Evolutionary conservation across 2,329 filamentous ascomycete species (phyloP).

Genomic region (Mollisiaceae sp.): DNA sequence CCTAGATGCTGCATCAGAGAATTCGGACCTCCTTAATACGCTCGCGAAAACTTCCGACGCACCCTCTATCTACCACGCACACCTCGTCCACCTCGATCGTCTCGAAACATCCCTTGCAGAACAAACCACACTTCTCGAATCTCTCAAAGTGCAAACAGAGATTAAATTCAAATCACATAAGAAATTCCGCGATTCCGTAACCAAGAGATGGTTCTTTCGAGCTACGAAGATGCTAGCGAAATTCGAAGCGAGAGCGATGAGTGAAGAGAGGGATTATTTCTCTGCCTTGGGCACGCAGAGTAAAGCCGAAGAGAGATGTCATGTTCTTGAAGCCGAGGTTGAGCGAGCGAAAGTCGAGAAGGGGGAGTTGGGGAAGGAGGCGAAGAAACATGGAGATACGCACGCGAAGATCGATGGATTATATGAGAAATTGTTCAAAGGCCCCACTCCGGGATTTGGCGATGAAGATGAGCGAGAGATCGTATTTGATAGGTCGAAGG

Average conservation of each 20-base stretch:
- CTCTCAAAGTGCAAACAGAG: slow-evolving; percentile 14
- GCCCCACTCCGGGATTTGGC: slow-evolving; percentile 18
- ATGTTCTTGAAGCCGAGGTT: neutral
- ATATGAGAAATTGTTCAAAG: slow-evolving; percentile 18
- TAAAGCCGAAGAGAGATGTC: slow-evolving; percentile 15
- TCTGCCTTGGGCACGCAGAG: slow-evolving; percentile 1
- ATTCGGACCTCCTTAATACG: slow-evolving; percentile 12
- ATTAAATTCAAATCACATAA: slow-evolving; percentile 18
- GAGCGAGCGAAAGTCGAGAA: neutral
- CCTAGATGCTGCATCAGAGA: slow-evolving; percentile 15
- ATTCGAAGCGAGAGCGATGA: slow-evolving; percentile 20
- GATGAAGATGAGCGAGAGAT: slow-evolving; percentile 16
- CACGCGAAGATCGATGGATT: slow-evolving; percentile 19
- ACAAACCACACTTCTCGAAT: neutral
- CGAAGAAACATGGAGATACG: slow-evolving; percentile 13
- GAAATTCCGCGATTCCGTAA: slow-evolving; percentile 14
- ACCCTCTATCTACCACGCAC: slow-evolving; percentile 8
- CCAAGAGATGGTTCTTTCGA: slow-evolving; percentile 13
- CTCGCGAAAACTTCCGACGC: slow-evolving; percentile 15
- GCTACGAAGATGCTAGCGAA: slow-evolving; percentile 15
- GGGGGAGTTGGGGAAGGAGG: slow-evolving; percentile 4
- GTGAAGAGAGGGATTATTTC: slow-evolving; percentile 18
- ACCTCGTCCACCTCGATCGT: slow-evolving; percentile 9
- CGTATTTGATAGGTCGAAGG: slow-evolving; percentile 5
- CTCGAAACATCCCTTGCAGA: neutral